A percentile compares a stretch with the other conserved stretches of the same genome.
These are phyloP conservation scores for Aeschynomene evenia DNA, from an alignment of 306 rosid genomes.

Conservation along the genomic window DNA sequence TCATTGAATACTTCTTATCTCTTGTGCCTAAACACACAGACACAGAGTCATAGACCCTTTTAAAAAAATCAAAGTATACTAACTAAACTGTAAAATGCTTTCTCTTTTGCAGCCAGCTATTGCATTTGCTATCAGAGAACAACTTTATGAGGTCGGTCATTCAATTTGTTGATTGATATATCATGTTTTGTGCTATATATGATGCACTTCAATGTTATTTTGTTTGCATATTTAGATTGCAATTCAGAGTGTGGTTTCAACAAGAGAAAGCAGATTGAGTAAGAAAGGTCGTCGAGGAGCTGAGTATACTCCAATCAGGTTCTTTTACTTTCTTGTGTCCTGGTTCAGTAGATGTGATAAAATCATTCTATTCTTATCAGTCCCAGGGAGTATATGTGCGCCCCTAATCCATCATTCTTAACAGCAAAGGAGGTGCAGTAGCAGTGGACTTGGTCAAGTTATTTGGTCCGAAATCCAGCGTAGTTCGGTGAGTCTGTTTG, in stretches of 20 bases:
- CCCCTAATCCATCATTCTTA: constrained; percentile 17
- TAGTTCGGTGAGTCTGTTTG: constrained; percentile 66
- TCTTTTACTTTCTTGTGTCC: neutral
- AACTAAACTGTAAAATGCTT: constrained; percentile 11
- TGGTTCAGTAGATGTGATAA: neutral
- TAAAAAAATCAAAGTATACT: constrained; percentile 1
- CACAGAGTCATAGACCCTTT: constrained; percentile 10
- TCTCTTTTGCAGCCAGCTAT: constrained; percentile 77
- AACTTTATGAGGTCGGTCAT: constrained; percentile 71
- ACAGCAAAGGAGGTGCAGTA: constrained; percentile 71
- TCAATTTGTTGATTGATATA: constrained; percentile 18
- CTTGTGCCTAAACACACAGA: neutral
- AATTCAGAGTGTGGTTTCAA: constrained; percentile 81
- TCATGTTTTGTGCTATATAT: neutral
- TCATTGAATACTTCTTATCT: neutral
- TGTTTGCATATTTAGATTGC: constrained; percentile 58
- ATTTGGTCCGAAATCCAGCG: constrained; percentile 80
- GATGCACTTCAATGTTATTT: neutral
- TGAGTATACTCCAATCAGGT: constrained; percentile 77
- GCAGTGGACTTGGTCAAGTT: constrained; percentile 89
- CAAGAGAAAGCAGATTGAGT: constrained; percentile 88
- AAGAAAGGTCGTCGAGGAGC: constrained; percentile 84
- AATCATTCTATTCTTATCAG: neutral
- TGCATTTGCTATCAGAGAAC: constrained; percentile 86
- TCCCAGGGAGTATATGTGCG: neutral